These are phyloP conservation scores for Coemansia sp. DNA, from an alignment of 192 early-diverging fungal species.

Conservation along the genomic window DNA sequence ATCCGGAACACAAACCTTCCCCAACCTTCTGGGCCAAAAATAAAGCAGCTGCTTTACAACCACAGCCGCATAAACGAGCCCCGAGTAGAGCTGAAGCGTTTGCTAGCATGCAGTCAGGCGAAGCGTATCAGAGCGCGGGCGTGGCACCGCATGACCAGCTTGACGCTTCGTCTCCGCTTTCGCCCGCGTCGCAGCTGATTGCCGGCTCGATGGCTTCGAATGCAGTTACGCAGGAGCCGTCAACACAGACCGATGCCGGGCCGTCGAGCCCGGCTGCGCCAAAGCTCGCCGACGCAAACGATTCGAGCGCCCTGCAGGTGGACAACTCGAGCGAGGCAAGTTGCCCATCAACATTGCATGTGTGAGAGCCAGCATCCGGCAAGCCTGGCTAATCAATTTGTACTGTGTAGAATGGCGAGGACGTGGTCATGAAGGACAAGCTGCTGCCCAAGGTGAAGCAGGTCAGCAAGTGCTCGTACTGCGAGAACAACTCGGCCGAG, in stretches of 20 bases:
- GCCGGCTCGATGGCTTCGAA: neutral
- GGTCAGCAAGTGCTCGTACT: conserved; percentile 51
- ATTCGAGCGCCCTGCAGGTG: conserved; percentile 19
- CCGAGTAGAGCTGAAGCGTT: no score
- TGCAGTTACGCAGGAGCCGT: conserved; percentile 4
- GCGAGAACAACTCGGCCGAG: conserved; percentile 50
- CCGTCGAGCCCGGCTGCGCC: conserved; percentile 1
- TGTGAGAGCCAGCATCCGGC: no score
- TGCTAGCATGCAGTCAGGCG: conserved; percentile 2
- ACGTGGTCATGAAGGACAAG: conserved; percentile 48
- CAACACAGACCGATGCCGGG: neutral
- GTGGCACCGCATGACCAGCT: neutral
- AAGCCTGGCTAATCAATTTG: no score
- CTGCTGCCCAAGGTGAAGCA: conserved; percentile 51
- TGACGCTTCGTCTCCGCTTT: neutral
- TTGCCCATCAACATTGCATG: no score
- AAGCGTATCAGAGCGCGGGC: neutral
- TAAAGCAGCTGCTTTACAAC: conserved; percentile 1
- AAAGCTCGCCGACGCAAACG: conserved; percentile 14
- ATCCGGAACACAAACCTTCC: no score
- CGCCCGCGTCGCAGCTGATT: neutral
- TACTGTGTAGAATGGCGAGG: conserved; percentile 33
- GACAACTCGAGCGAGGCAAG: conserved; percentile 50
- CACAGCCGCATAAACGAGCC: neutral
- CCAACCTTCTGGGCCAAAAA: no score